phyloP scores from a whole-genome alignment of 352 stramenopile genomes.

The Globisporangium solare region DNA sequence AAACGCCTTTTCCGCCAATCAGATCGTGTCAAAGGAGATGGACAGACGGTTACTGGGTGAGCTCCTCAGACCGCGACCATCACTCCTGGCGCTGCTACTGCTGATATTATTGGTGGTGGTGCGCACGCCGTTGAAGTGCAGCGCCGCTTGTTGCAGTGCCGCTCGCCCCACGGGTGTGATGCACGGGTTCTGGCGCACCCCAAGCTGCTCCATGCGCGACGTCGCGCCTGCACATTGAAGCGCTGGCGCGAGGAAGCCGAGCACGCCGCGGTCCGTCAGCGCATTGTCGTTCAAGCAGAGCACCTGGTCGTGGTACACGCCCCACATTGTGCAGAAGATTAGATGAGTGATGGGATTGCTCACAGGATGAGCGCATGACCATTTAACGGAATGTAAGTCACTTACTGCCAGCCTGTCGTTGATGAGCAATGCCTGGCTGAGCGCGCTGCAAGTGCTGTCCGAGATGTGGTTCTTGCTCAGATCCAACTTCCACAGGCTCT shows the following conservation, averaged over 20 bases:
- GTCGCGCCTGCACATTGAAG: conserved; percentile 21
- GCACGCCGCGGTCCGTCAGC: conserved; percentile 53
- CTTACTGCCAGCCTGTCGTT: conserved; percentile 30
- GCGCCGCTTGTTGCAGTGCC: conserved; percentile 20
- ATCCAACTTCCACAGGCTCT: conserved; percentile 67
- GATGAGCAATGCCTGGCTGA: conserved; percentile 32
- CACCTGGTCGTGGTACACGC: conserved; percentile 19
- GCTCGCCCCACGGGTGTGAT: conserved; percentile 30
- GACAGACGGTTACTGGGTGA: conserved; percentile 2
- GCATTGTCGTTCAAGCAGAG: conserved; percentile 44
- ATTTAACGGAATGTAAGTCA: not conserved
- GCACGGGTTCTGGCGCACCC: conserved; percentile 38
- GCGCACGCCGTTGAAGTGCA: conserved; percentile 27
- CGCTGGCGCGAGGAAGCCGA: conserved; percentile 41
- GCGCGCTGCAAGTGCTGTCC: conserved; percentile 37
- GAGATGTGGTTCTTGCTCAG: conserved; percentile 61
- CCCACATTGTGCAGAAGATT: not conserved
- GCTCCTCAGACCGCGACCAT: conserved; percentile 2
- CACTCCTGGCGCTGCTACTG: not conserved
- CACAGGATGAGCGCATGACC: not conserved
- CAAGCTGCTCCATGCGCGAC: conserved; percentile 41
- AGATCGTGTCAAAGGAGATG: conserved; percentile 10
- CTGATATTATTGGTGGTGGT: conserved; percentile 5
- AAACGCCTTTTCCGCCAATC: conserved; percentile 24
- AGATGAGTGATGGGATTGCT: not conserved